phyloP scores from a whole-genome alignment of 192 early-diverging fungal species.

The Coemansia biformis region DNA sequence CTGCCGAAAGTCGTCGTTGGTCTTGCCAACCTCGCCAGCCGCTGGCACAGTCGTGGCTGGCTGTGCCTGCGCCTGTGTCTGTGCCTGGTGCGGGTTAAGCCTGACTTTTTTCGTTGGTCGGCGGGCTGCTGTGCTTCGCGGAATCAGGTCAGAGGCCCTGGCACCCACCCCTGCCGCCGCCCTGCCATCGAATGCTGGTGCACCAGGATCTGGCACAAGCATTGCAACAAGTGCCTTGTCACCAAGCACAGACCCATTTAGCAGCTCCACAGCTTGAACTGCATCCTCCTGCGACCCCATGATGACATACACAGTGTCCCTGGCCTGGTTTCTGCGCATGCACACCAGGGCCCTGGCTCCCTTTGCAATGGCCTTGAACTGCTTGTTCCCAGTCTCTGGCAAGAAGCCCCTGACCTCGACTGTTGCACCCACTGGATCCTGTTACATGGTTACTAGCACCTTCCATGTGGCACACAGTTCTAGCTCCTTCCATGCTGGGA shows the following conservation, averaged over 20 bases:
- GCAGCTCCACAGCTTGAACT: conserved; percentile 1
- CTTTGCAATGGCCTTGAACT: conserved; percentile 28
- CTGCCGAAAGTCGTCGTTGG: conserved; percentile 37
- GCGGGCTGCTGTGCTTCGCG: conserved; percentile 11
- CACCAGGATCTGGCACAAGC: not conserved
- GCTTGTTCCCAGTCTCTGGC: conserved; percentile 28
- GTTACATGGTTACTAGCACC: no score
- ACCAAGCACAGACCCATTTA: conserved; percentile 23
- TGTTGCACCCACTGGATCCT: not conserved
- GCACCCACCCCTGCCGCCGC: not conserved
- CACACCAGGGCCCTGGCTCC: conserved; percentile 15
- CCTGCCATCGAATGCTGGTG: no score
- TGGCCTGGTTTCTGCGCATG: conserved; percentile 23
- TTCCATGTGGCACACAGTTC: no score
- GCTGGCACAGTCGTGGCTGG: not conserved
- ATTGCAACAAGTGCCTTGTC: conserved; percentile 7
- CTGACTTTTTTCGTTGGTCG: conserved; percentile 27
- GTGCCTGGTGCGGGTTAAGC: not conserved
- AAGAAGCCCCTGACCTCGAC: conserved; percentile 35
- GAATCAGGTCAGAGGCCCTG: conserved; percentile 6
- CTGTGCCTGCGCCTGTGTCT: not conserved
- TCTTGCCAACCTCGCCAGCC: not conserved
- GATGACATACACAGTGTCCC: conserved; percentile 19
- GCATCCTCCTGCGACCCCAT: conserved; percentile 26
- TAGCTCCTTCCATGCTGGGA: no score